Percentiles rank a stretch among this genome's conserved stretches.
These are phyloP conservation scores for Ballota nigra DNA, from an alignment of 257 asterid species.

Conservation along the genomic window DNA sequence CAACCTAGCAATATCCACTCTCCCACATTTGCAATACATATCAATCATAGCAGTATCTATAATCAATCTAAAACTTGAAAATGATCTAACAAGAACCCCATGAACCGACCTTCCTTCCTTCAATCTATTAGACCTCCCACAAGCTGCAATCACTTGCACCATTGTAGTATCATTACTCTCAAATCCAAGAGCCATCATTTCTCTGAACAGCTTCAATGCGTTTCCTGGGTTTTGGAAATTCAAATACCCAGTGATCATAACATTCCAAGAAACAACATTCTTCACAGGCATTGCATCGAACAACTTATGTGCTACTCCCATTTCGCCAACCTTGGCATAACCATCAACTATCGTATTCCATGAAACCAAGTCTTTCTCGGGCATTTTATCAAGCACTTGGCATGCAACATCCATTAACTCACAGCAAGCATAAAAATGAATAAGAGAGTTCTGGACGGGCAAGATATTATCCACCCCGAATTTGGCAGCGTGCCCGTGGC, in stretches of 20 bases:
- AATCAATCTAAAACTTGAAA: slow-evolving; percentile 36
- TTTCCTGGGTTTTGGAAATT: slow-evolving; percentile 49
- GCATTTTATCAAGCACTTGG: slow-evolving; percentile 50
- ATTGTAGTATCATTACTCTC: slow-evolving; percentile 41
- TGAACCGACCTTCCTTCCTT: slow-evolving; percentile 75
- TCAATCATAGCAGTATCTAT: slow-evolving; percentile 50
- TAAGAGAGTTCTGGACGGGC: slow-evolving; percentile 57
- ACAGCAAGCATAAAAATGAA: slow-evolving; percentile 58
- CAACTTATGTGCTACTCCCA: slow-evolving; percentile 49
- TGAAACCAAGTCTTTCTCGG: slow-evolving; percentile 48
- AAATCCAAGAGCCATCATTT: slow-evolving; percentile 39
- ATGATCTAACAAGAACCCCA: slow-evolving; percentile 46
- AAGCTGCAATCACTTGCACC: slow-evolving; percentile 56
- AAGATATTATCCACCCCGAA: slow-evolving; percentile 59
- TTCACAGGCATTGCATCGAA: slow-evolving; percentile 57
- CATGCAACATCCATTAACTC: slow-evolving; percentile 39
- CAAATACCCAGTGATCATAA: slow-evolving; percentile 66
- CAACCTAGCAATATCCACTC: slow-evolving; percentile 43
- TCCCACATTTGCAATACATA: slow-evolving; percentile 69
- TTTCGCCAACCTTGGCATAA: slow-evolving; percentile 45
- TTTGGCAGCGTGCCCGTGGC: slow-evolving; percentile 65
- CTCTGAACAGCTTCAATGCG: slow-evolving; percentile 57
- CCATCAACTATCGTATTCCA: slow-evolving; percentile 59
- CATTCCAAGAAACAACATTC: slow-evolving; percentile 60
- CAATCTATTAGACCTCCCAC: slow-evolving; percentile 72